Base-by-base conservation (phyloP, 306 rosid species). In the Fagus crenata region DNA sequence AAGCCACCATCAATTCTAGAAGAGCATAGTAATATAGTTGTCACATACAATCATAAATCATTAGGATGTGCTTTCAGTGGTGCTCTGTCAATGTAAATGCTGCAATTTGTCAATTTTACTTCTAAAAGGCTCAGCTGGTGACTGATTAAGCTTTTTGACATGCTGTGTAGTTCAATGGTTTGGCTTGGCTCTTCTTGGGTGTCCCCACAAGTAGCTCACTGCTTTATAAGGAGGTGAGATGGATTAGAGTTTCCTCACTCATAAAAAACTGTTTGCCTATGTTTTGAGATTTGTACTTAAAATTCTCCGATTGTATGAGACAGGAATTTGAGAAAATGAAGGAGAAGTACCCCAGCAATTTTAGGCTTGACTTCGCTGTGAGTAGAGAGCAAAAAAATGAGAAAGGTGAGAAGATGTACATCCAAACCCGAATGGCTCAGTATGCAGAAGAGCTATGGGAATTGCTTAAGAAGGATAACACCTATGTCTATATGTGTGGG, bases 151-250 rank as follows among this genome's bases (percentile, higher is more conserved):
- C 54, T 35, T 79, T 59, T 65, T 70, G 67, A 64, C 54, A 58
- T 77, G 72, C 36, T 17, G 4, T 76, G 81, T 71, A 95, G 98
- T 95, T 89, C 88, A 92, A 95, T 75, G 98, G 98, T 65, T 87
- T 95, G 91, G 98, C 97, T 33, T 95, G 98, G 98, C 98, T 95
- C 61, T 95, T 92, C 91, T 85, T 95, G 89, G 98, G 98, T 73
- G 98, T 95, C 18, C 98, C 98, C 54, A 95, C 98, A 49, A 81
- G 98, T 80, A 95, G 96, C 83, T 95, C 98, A 49, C 86, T 95
- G 75, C 98, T 95, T 64, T 95, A 95, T 85, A 95, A 95, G 82
- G 98, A 95, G 96, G 98, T 90, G 75, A 92, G 87, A 72, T 36
- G 67, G 65, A 77, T 53, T 61, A 73, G 46, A 53, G 37, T 82